phyloP scores from a whole-genome alignment of 2,329 filamentous ascomycete species.

The Fusarium verticillioides region DNA sequence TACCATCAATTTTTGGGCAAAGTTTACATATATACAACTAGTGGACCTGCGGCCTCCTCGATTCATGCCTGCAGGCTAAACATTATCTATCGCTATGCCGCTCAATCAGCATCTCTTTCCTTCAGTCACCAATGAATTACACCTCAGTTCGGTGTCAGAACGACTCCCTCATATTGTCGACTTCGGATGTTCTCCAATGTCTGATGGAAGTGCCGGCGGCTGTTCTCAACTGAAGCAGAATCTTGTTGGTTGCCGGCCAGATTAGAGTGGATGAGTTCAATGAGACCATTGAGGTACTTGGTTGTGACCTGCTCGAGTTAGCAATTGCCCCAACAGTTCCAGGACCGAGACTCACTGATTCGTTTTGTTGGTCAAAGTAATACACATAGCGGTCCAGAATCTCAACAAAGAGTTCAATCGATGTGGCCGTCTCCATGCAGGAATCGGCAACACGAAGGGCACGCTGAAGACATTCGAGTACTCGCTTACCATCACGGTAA shows the following conservation, averaged over 20 bases:
- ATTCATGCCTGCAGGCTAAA: conserved; percentile 25
- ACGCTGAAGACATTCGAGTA: conserved; percentile 94
- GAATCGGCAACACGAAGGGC: conserved; percentile 96
- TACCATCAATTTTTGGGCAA: conserved; percentile 35
- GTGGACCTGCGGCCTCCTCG: conserved; percentile 28
- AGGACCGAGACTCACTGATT: conserved; percentile 71
- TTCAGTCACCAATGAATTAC: neutral
- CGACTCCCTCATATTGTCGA: conserved; percentile 91
- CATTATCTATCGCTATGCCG: conserved; percentile 45
- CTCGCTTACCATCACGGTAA: conserved; percentile 96
- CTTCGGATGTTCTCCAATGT: conserved; percentile 94
- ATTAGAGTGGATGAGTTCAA: conserved; percentile 98
- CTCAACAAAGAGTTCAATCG: conserved; percentile 97
- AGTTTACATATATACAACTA: conserved; percentile 47
- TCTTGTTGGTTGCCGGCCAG: conserved; percentile 86
- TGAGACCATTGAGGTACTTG: conserved; percentile 97
- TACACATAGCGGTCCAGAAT: conserved; percentile 99
- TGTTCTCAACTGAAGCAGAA: conserved; percentile 84
- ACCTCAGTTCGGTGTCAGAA: conserved; percentile 69
- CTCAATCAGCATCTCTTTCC: conserved; percentile 21
- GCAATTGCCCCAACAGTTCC: neutral
- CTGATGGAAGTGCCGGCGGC: conserved; percentile 92
- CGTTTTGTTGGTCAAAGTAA: conserved; percentile 99
- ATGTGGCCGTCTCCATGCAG: conserved; percentile 98
- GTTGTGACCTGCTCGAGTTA: conserved; percentile 74